Conservation (phyloP, 2,329 filamentous ascomycete genomes). For the Sarocladiaceae sp. region DNA sequence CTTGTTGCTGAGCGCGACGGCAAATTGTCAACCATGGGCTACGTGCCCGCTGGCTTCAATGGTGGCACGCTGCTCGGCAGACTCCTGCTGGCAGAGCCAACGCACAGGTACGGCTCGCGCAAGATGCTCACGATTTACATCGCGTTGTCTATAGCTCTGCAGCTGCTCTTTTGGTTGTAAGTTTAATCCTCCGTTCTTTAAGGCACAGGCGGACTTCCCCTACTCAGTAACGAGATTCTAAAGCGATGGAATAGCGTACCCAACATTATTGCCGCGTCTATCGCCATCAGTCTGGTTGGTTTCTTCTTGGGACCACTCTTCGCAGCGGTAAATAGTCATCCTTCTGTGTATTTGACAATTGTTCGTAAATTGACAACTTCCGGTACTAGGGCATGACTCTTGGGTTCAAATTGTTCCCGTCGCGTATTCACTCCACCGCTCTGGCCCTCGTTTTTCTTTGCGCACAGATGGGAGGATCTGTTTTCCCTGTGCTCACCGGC, state of each 20-base stretch:
- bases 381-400: constrained; percentile 11
- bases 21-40: constrained; percentile 8
- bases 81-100: constrained; percentile 10
- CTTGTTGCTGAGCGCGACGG: constrained; percentile 10
- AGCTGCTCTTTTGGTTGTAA: constrained; percentile 11
- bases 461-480: constrained; percentile 8
- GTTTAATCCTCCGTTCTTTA: too few species aligned
- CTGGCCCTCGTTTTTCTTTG: constrained; percentile 8
- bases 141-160: neutral
- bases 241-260: too few species aligned
- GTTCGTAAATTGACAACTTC: too few species aligned
- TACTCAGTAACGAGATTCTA: too few species aligned
- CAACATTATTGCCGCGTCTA: constrained; percentile 8
- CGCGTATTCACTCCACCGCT: constrained; percentile 10
- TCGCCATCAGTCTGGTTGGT: constrained; percentile 4
- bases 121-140: constrained; percentile 1
- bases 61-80: constrained; percentile 8
- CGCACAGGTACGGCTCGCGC: constrained; percentile 9
- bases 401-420: constrained; percentile 6
- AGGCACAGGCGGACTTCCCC: too few species aligned
- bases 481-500: constrained; percentile 10
- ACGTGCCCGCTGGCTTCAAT: constrained; percentile 11
- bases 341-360: too few species aligned
- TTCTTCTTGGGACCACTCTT: constrained; percentile 11
- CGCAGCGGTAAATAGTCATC: too few species aligned